These are phyloP conservation scores for Metschnikowia orientalis DNA, from an alignment of 805 yeast species.

Conservation along the genomic window DNA sequence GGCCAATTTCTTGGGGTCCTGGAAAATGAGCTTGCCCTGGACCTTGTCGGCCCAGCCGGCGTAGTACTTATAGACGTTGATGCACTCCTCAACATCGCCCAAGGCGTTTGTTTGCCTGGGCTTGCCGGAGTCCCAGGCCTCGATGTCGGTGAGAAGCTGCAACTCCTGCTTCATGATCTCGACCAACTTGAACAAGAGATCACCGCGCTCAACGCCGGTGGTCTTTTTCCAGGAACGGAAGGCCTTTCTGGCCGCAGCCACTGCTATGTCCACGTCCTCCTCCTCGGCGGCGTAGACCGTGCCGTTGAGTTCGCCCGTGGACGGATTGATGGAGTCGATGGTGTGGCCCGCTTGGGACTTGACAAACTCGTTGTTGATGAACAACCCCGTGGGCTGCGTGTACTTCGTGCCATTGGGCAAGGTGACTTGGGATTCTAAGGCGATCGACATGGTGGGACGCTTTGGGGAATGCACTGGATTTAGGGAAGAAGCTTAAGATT, in stretches of 20 bases:
- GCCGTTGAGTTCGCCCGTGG: conserved; percentile 42
- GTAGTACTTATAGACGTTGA: conserved; percentile 46
- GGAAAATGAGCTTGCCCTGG: conserved; percentile 41
- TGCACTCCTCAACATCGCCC: conserved; percentile 46
- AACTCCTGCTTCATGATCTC: conserved; percentile 30
- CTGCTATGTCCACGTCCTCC: conserved; percentile 42
- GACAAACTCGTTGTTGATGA: conserved; percentile 47
- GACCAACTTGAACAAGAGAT: conserved; percentile 35
- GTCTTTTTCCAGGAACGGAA: conserved; percentile 45
- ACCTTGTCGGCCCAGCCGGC: conserved; percentile 64
- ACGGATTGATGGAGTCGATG: conserved; percentile 40
- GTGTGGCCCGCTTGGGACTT: conserved; percentile 24
- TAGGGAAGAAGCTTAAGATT: no score
- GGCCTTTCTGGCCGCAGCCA: conserved; percentile 35
- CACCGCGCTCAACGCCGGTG: conserved; percentile 40
- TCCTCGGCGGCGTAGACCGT: conserved; percentile 38
- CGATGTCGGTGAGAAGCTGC: conserved; percentile 35
- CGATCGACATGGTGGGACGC: conserved; percentile 27
- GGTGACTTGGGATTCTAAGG: conserved; percentile 36
- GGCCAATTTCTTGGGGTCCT: conserved; percentile 50
- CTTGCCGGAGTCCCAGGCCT: conserved; percentile 47
- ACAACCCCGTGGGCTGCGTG: conserved; percentile 59
- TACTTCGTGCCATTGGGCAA: conserved; percentile 49
- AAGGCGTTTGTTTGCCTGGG: conserved; percentile 45
- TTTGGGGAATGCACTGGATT: no score